Base-by-base conservation (phyloP, 371 early-diverging fungal genomes). In the Rhizopus delemar region DNA sequence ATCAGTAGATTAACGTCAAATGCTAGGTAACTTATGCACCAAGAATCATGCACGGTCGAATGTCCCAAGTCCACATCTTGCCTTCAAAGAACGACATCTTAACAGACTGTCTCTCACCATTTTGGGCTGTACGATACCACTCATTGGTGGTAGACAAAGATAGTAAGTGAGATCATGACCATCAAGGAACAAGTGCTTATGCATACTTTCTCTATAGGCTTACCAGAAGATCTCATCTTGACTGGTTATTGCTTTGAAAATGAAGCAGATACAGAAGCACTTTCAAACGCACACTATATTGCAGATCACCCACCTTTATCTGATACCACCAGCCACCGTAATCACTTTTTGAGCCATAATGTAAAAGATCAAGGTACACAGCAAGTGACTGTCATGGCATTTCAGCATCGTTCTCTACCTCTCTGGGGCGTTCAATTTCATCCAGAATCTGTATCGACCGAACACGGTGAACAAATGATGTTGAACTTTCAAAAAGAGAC, bases 371-470 rank as follows among this genome's bases (percentile, higher is more conserved):
- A 48, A 33, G 41, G 31, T 5, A 52, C 33, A 29, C 33, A 15
- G 2, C 56, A 57, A 5, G 75, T 78, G 0, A 88, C 80, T 0
- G 50, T 96, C 7, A 95, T 95, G 96, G 97, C 86, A 0, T 70
- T 98, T 52, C 75, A 84, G 41, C 96, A 95, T 71, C 71, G 52
- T 29, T 41, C 52, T 1, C 63, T 79, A 15, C 95, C 95, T 13
- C 67, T 94, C 8, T 94, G 88, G 81, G 94, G 95, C 7, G 95
- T 98, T 32, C 97, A 98, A 65, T 97, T 95, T 65, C 98, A 98
- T 71, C 98, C 98, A 6, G 98, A 98, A 75, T 94, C 95, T 6
- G 90, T 97, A 9, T 90, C 91, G 34, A 90, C 95, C 0, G 89
- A 92, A 59, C 66, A 83, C 62, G 97, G 97, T 2, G 49, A 60